phyloP scores from a whole-genome alignment of 805 yeast genomes.

The Monosporozyma aquatica region DNA sequence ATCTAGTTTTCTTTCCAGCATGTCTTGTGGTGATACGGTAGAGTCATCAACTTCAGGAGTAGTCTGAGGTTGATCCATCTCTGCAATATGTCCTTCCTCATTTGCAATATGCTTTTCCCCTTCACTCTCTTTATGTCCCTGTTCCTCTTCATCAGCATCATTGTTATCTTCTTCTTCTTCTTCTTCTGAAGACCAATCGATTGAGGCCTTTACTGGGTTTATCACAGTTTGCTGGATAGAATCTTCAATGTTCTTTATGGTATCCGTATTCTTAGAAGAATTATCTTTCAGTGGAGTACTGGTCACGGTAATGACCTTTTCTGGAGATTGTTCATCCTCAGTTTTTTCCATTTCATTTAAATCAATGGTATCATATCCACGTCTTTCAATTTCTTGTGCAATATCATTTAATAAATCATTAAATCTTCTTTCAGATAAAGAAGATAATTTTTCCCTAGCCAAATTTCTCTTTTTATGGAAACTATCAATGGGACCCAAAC shows the following conservation, averaged over 20 bases:
- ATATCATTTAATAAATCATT: slow-evolving; percentile 86
- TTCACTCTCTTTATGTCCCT: neutral
- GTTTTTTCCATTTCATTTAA: neutral
- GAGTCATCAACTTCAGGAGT: neutral
- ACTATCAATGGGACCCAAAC: slow-evolving; percentile 18
- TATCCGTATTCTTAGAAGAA: no score
- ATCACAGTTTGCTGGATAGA: slow-evolving; percentile 52
- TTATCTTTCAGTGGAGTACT: neutral
- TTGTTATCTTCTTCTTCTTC: slow-evolving; percentile 30
- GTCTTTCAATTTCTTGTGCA: slow-evolving; percentile 71
- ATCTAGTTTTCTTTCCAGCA: neutral
- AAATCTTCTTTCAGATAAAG: slow-evolving; percentile 71
- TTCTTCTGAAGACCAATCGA: slow-evolving; percentile 85
- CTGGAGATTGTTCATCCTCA: neutral
- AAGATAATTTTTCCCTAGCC: slow-evolving; percentile 83
- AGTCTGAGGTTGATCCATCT: no score
- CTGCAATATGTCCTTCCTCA: no score
- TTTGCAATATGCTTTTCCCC: no score
- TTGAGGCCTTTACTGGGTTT: slow-evolving; percentile 74
- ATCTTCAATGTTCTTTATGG: slow-evolving; percentile 1
- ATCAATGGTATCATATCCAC: slow-evolving; percentile 35
- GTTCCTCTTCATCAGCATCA: neutral
- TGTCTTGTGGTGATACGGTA: neutral
- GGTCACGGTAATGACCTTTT: neutral
- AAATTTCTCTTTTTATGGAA: slow-evolving; percentile 92